phyloP scores from a whole-genome alignment of 2,329 filamentous ascomycete genomes.

The Ramularia endophylla region DNA sequence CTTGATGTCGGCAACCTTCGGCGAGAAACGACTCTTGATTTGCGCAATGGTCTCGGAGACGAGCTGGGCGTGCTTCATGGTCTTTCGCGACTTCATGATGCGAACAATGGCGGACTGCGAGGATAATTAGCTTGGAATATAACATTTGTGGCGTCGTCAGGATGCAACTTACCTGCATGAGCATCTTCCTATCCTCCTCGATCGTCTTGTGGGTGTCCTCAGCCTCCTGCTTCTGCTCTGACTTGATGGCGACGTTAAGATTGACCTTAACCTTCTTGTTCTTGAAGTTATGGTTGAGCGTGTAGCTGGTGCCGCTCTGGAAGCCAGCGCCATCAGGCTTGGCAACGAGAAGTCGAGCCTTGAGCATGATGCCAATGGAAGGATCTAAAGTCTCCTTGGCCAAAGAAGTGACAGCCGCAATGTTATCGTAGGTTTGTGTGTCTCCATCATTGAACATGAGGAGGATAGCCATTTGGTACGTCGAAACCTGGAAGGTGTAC shows the following conservation, averaged over 20 bases:
- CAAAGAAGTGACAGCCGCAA: conserved; percentile 72
- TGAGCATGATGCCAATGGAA: conserved; percentile 77
- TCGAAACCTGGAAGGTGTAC: conserved; percentile 95
- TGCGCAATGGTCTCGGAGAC: conserved; percentile 95
- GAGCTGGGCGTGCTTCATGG: conserved; percentile 94
- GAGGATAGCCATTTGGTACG: conserved; percentile 95
- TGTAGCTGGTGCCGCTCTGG: conserved; percentile 70
- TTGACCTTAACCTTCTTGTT: conserved; percentile 98
- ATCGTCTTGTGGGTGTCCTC: conserved; percentile 99
- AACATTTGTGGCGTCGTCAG: neutral
- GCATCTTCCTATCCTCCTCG: conserved; percentile 92
- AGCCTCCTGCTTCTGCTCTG: conserved; percentile 92
- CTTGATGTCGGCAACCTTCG: conserved; percentile 94
- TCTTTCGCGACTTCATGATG: conserved; percentile 99
- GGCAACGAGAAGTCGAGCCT: conserved; percentile 81
- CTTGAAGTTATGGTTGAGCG: conserved; percentile 92
- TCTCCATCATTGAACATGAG: conserved; percentile 92
- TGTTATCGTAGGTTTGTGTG: conserved; percentile 79
- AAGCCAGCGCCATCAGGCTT: conserved; percentile 68
- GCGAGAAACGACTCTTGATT: conserved; percentile 86
- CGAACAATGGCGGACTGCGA: conserved; percentile 90
- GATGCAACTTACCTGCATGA: conserved; percentile 74
- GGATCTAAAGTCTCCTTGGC: conserved; percentile 79
- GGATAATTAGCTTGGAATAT: conserved; percentile 27
- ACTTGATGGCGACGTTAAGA: conserved; percentile 88